Conservation (phyloP, 768 basidiomycete species). For the Kwoniella sp. region DNA sequence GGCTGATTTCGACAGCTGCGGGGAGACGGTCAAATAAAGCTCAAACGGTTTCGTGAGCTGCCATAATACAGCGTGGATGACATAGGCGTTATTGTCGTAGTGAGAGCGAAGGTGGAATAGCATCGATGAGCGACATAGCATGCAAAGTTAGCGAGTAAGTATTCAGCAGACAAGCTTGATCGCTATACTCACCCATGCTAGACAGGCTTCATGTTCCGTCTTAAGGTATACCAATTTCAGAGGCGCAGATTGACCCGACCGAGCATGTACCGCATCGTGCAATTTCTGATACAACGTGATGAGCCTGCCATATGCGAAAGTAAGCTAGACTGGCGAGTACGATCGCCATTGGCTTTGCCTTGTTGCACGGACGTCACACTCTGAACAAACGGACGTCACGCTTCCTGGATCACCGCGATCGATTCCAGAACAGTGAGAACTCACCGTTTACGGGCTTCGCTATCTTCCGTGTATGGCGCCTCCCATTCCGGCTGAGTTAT, state of each 20-base stretch:
- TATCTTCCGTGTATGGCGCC: slow-evolving; percentile 74
- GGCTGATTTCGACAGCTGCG: slow-evolving; percentile 81
- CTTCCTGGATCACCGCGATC: not conserved
- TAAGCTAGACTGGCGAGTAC: not conserved
- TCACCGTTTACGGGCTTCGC: slow-evolving; percentile 19
- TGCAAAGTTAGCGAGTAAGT: not conserved
- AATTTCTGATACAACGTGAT: slow-evolving; percentile 83
- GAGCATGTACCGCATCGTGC: slow-evolving; percentile 86
- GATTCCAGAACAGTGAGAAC: no score
- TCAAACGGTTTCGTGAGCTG: slow-evolving; percentile 95
- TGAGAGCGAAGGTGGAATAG: no score
- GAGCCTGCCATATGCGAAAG: slow-evolving; percentile 61
- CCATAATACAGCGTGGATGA: no score
- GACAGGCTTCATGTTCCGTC: slow-evolving; percentile 80
- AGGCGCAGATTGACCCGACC: slow-evolving; percentile 72
- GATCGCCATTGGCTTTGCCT: no score
- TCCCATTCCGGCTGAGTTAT: slow-evolving; percentile 83
- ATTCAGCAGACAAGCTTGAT: not conserved
- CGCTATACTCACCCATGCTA: slow-evolving; percentile 82
- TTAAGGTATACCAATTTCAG: slow-evolving; percentile 85
- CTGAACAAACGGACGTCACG: no score
- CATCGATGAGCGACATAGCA: no score
- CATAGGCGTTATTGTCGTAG: no score
- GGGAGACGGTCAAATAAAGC: slow-evolving; percentile 80
- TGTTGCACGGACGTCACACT: no score